Evolutionary conservation across 257 asterid species (phyloP), one percentile per base, ranked within the genome.

Genomic region (Datura wrightii): DNA sequence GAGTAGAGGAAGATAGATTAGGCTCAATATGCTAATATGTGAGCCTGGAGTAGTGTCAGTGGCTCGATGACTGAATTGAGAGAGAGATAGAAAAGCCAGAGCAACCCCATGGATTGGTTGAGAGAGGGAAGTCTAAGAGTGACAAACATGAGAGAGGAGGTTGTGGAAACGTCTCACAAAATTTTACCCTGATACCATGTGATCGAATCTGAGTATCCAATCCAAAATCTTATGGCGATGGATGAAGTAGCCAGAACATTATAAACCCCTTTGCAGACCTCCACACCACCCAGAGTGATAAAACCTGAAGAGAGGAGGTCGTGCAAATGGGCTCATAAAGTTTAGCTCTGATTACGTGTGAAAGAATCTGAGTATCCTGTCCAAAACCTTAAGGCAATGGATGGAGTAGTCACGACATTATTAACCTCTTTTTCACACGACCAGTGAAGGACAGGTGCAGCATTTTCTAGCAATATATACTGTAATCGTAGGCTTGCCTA

Each of bases 141-240:
- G 74, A 36, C 10, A 65, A 65, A 36, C 18, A 62, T 11, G 41
- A 62, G 8, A 34, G 46, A 65, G 16, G 44, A 34, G 44, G 42
- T 2, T 65, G 46, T 65, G 10, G 11, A 65, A 36, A 65, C 1
- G n/a, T 34, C 10, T 34, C n/a, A 65, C 5, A 60, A 60, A 9
- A 4, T 60, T 60, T 60, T n/a, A n/a, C 46, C 36, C 10, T 34
- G 13, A 37, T 67, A 67, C 50, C 1, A 67, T 24, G 37, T 67
- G 76, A 67, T 37, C 37, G 76, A 67, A 67, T 67, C 50, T 67
- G 76, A 37, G 76, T 37, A 67, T 15, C 76, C 15, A 37, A 67
- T 50, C 37, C 50, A 37, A 67, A 66, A 15, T 31, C 76, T 37
- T 67, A 67, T 15, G 8, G 50, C 50, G 37, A 37, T 15, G 50